A percentile compares a stretch with the other conserved stretches of the same genome.
phyloP scores from a whole-genome alignment of 768 basidiomycete genomes.

The Symmetrospora coprosmae region DNA sequence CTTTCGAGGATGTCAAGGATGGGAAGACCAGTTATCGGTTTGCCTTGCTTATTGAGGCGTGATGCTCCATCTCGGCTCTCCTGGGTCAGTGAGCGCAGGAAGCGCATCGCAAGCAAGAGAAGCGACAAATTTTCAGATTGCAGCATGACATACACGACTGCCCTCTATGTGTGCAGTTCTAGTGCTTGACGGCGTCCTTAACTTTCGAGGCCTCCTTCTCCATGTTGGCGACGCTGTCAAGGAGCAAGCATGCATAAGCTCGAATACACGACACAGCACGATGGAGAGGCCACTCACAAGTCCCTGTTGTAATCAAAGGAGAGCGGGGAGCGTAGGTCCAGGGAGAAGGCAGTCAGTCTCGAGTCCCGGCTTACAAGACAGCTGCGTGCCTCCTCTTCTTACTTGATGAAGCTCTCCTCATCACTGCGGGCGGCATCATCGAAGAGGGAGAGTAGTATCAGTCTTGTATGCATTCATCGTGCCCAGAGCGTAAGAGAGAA shows the following conservation, averaged over 20 bases:
- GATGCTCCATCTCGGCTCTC: too few relatives aligned
- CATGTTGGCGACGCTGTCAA: slow-evolving; percentile 14
- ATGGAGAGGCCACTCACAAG: not conserved
- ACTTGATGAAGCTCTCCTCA: slow-evolving; percentile 18
- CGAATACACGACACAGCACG: not conserved
- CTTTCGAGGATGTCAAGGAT: too few relatives aligned
- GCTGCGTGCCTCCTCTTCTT: too few relatives aligned
- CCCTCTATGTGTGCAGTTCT: too few relatives aligned
- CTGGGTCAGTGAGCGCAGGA: too few relatives aligned
- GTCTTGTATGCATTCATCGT: not conserved
- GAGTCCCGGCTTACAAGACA: too few relatives aligned
- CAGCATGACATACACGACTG: too few relatives aligned
- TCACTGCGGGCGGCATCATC: slow-evolving; percentile 1
- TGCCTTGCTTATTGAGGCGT: too few relatives aligned
- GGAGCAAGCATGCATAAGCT: not conserved
- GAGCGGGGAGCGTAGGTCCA: not conserved
- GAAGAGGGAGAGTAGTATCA: not conserved
- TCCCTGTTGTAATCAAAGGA: not conserved
- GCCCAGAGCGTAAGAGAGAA: too few relatives aligned
- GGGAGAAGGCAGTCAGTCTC: not conserved
- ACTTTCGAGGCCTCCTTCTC: slow-evolving; percentile 10
- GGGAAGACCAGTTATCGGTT: too few relatives aligned
- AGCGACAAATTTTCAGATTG: too few relatives aligned
- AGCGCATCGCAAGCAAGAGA: too few relatives aligned
- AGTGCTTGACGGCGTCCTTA: slow-evolving; percentile 14